A percentile compares a stretch with the other conserved stretches of the same genome.
Conservation (phyloP, 805 yeast genomes). For the Wickerhamiella vanderwaltii region DNA sequence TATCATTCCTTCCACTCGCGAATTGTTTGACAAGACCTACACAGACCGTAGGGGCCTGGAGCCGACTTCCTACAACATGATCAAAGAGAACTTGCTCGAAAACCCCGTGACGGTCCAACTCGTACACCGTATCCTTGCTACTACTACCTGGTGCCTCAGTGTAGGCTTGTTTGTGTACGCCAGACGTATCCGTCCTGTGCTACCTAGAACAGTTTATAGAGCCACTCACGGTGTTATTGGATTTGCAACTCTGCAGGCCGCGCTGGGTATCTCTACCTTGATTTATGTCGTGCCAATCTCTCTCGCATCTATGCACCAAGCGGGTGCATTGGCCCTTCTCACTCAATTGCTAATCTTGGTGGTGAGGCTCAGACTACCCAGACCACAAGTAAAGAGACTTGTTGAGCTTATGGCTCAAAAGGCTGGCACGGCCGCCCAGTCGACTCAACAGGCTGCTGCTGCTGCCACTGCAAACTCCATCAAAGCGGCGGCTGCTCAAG, state of each 20-base stretch:
- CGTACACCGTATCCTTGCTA: constrained; percentile 77
- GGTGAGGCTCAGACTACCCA: constrained; percentile 47
- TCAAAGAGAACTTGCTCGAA: constrained; percentile 89
- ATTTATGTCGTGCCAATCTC: constrained; percentile 84
- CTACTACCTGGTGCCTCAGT: constrained; percentile 61
- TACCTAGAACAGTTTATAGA: constrained; percentile 33
- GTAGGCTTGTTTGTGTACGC: constrained; percentile 62
- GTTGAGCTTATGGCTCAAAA: constrained; percentile 20
- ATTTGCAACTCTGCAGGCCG: constrained; percentile 66
- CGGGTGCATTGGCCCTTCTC: constrained; percentile 83
- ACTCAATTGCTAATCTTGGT: constrained; percentile 62
- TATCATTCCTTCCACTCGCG: constrained; percentile 64
- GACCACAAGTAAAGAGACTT: constrained; percentile 24
- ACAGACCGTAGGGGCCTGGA: constrained; percentile 27
- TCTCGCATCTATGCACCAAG: constrained; percentile 91
- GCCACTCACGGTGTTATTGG: constrained; percentile 63
- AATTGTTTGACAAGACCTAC: constrained; percentile 62
- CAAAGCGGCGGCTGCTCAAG: constrained; percentile 3
- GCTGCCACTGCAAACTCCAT: constrained; percentile 3
- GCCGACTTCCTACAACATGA: constrained; percentile 27
- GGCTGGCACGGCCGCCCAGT: constrained; percentile 3
- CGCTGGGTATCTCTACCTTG: constrained; percentile 77
- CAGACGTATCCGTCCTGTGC: constrained; percentile 38
- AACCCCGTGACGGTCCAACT: constrained; percentile 94
- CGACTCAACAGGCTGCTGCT: constrained; percentile 1